Base-by-base conservation (phyloP, 2,329 filamentous ascomycete species). In the Hymenoscyphus scutula region DNA sequence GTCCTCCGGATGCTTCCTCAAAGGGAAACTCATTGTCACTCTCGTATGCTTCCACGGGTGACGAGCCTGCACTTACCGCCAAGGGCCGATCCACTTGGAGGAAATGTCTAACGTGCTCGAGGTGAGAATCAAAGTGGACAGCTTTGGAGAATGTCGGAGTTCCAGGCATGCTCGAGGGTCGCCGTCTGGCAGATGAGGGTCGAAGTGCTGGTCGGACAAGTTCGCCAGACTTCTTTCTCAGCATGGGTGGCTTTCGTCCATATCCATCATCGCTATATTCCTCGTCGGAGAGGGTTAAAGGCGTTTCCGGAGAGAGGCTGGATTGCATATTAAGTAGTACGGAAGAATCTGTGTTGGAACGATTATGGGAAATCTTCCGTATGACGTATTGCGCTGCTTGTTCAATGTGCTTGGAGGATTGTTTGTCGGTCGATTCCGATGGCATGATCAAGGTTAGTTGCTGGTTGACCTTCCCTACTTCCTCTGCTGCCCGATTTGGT, bases 151-250 rank as follows among this genome's bases (percentile, higher is more conserved):
- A 98, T 8, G 94, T 95, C 0, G 95, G 95, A 0, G 95, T 99
- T 60, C 95, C 95, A 8, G 95, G 95, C 91, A 98, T 96, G 79
- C 94, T 98, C 3, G 91, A 96, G 0, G 94, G 94, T 62, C 95
- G 86, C 67, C 91, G 84, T 67, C 85, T 84, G n/a, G 79, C 75
- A 15, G 90, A 90, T 13, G 91, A 82, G 45, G 89, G 87, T 58
- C 95, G 88, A 58, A 99, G 84, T 23, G 95, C 95, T 13, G 95
- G 95, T 70, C 95, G 89, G 62, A 99, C 95, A 38, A 99, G 83
- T 78, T 99, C 95, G 37, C 95, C 95, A 45, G 95, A 98, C 82
- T 99, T 99, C 81, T 99, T 99, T 71, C 95, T 88, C 11, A 99
- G 88, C 87, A 98, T 96, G 60, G 88, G 87, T n/a, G 93, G 92